Percentiles rank a stretch among this genome's conserved stretches.
Conservation (phyloP, 1,284 basidiomycete genomes). For the Ceratobasidium theobromae region DNA sequence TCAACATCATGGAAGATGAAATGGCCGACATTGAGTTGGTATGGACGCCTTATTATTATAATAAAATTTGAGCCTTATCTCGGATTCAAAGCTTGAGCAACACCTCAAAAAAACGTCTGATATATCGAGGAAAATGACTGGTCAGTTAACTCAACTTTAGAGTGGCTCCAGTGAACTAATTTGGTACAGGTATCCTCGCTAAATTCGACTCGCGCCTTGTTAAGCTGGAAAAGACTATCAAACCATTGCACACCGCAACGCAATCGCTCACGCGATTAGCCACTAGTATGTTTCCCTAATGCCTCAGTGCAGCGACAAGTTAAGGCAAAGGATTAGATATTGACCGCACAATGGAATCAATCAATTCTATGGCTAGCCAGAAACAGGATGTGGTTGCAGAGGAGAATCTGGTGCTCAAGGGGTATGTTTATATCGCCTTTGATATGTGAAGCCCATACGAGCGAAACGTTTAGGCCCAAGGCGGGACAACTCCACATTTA, state of each 20-base stretch:
- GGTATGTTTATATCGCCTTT: slow-evolving; percentile 49
- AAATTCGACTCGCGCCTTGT: slow-evolving; percentile 75
- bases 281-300: slow-evolving; percentile 48
- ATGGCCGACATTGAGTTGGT: slow-evolving; percentile 75
- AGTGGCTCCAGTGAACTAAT: neutral
- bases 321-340: slow-evolving; percentile 56
- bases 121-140: slow-evolving; percentile 78
- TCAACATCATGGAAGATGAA: slow-evolving; percentile 68
- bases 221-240: slow-evolving; percentile 77
- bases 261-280: slow-evolving; percentile 70
- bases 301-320: slow-evolving; percentile 11
- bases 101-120: slow-evolving; percentile 80
- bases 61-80: slow-evolving; percentile 4
- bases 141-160: slow-evolving; percentile 48
- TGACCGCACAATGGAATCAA: slow-evolving; percentile 70
- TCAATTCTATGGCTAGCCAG: slow-evolving; percentile 72
- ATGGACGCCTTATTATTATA: slow-evolving; percentile 36
- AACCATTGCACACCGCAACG: slow-evolving; percentile 71
- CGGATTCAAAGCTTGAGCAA: slow-evolving; percentile 64
- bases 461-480: slow-evolving; percentile 62
- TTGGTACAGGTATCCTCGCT: slow-evolving; percentile 63
- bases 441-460: neutral
- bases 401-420: slow-evolving; percentile 71
- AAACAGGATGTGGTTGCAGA: slow-evolving; percentile 75
- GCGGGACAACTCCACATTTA: slow-evolving; percentile 63